These are phyloP conservation scores for Boletus edulis DNA, from an alignment of 768 basidiomycete genomes.

Conservation along the genomic window DNA sequence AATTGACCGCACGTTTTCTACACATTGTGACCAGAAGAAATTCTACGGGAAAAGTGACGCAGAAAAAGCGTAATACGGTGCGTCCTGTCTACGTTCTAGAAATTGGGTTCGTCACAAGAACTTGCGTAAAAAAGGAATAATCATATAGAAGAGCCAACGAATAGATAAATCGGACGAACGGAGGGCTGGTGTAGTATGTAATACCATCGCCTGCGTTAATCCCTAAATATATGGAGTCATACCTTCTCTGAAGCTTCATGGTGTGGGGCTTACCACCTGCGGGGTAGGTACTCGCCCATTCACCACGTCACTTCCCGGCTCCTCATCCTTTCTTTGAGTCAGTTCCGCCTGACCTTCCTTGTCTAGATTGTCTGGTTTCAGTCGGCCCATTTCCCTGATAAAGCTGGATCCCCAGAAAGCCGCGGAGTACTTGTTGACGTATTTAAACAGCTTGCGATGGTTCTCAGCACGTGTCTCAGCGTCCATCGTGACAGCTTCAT, in stretches of 20 bases:
- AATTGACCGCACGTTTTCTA: constrained; percentile 14
- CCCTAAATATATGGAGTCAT: constrained; percentile 32
- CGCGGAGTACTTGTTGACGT: constrained; percentile 92
- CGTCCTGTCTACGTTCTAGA: constrained; percentile 25
- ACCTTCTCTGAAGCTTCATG: constrained; percentile 29
- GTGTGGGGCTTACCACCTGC: constrained; percentile 35
- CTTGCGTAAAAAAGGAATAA: constrained; percentile 37
- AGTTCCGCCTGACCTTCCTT: constrained; percentile 35
- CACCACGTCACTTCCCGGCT: constrained; percentile 38
- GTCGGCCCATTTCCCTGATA: constrained; percentile 77
- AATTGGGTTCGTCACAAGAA: constrained; percentile 17
- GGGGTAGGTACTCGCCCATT: constrained; percentile 37
- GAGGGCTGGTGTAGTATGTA: constrained; percentile 17
- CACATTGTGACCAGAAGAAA: constrained; percentile 10
- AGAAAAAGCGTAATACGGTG: constrained; percentile 9
- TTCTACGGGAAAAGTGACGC: constrained; percentile 13
- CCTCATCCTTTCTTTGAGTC: constrained; percentile 34
- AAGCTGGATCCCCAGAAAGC: constrained; percentile 92
- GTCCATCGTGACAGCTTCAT: constrained; percentile 91
- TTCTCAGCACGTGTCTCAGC: constrained; percentile 82
- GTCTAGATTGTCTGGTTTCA: constrained; percentile 41
- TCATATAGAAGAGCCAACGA: constrained; percentile 37
- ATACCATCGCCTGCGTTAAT: constrained; percentile 22
- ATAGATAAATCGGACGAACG: constrained; percentile 28
- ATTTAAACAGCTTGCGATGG: constrained; percentile 94